Evolutionary conservation across 208 protist species (phyloP), one percentile per base, ranked within the genome.

Genomic region (Leptomonas seymouri): DNA sequence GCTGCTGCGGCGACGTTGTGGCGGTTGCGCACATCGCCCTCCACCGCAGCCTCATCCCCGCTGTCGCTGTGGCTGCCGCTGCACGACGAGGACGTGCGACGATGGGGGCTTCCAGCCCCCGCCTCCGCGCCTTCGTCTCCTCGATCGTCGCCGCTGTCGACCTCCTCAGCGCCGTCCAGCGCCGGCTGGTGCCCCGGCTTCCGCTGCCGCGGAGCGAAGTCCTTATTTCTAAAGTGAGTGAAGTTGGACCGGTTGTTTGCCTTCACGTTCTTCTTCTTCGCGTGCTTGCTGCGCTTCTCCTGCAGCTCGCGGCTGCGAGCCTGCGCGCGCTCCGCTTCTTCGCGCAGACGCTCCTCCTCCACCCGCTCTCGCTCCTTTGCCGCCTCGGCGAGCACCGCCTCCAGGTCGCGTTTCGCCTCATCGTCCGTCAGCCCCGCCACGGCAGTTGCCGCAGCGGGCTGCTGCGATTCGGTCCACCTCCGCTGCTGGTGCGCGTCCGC

Each of bases 221-320:
- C 84, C 60, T 93, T 95, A 65, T 95, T 95, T n/a, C 90, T 64
- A 46, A 93, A 95, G 58, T 93, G 87, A 15, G 87, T 89, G 61
- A 95, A 93, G 80, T 95, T 93, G 6, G 85, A 92, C 12, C 87
- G 77, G 46, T 95, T 95, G 61, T 95, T 95, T 41, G 84, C 82
- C 80, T 95, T 95, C 14, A 95, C 90, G 66, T 95, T 93, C 72
- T 91, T 93, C 62, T 95, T 95, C 49, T 78, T 76, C 39, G 85
- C 78, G n/a, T 76, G 76, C 60, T 67, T 80, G 55, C 67, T 73
- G n/a, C 71, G 64, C 56, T 60, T 62, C 42, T 74, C 49, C 14
- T 62, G 54, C 20, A 71, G 66, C 45, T 78, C 75, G 16, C 70
- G 71, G 50, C 66, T 74, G 4, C 56, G 63, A 3, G 80, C 75